Conservation (phyloP, 352 stramenopile species). For the Pythium chondricola region DNA sequence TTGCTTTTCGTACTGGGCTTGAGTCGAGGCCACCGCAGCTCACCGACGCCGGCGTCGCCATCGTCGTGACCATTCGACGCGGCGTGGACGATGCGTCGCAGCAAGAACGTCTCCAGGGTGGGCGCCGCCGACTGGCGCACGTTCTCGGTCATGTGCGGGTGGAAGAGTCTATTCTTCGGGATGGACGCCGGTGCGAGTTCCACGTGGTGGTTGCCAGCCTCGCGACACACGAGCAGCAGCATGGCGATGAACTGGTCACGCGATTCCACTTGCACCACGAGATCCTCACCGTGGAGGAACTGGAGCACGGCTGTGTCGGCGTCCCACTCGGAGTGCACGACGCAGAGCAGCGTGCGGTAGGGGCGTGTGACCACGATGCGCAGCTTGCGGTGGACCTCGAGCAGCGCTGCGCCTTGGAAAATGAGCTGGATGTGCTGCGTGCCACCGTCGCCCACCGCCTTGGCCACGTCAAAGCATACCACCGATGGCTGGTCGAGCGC, state of each 20-base stretch:
- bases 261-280: constrained; percentile 45
- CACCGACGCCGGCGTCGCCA: background rate
- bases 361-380: constrained; percentile 49
- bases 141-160: constrained; percentile 39
- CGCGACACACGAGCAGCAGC: constrained; percentile 50
- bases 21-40: too few species aligned
- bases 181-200: constrained; percentile 30
- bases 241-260: constrained; percentile 65
- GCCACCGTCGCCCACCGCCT: constrained; percentile 28
- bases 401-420: constrained; percentile 42
- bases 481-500: constrained; percentile 46
- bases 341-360: constrained; percentile 40
- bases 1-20: too few species aligned
- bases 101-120: constrained; percentile 49
- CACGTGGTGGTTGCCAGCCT: constrained; percentile 49
- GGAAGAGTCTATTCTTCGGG: constrained; percentile 52
- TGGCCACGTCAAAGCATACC: constrained; percentile 65
- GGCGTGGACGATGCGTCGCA: constrained; percentile 41
- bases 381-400: constrained; percentile 61
- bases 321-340: constrained; percentile 55
- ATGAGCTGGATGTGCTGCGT: constrained; percentile 62
- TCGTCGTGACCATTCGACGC: background rate
- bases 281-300: constrained; percentile 51
- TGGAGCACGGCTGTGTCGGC: constrained; percentile 49
- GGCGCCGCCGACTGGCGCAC: constrained; percentile 17